These are phyloP conservation scores for Diaporthe destruens DNA, from an alignment of 2,329 filamentous ascomycete species.

Conservation along the genomic window DNA sequence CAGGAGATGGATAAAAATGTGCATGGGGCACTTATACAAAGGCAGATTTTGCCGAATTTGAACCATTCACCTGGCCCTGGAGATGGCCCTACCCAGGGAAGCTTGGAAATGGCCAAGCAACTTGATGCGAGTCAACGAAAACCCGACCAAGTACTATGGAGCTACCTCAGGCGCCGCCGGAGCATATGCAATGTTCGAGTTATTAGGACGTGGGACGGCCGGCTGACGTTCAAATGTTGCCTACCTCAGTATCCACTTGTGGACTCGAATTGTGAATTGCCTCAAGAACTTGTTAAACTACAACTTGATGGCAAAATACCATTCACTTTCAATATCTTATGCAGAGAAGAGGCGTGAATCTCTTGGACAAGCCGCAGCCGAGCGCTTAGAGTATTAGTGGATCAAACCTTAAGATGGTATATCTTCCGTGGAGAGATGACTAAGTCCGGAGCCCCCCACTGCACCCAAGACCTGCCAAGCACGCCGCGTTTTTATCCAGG, in stretches of 20 bases:
- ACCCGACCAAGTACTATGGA: not conserved
- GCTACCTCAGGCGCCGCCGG: too few species aligned
- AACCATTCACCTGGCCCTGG: not conserved
- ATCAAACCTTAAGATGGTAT: not conserved
- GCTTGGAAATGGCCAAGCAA: too few species aligned
- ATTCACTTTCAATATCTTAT: too few species aligned
- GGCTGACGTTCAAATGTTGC: not conserved
- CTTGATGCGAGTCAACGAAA: not conserved
- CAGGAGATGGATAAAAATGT: too few species aligned
- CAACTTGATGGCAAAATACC: too few species aligned
- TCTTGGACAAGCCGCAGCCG: not conserved
- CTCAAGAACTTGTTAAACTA: not conserved
- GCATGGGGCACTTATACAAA: not conserved
- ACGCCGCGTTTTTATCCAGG: constrained; percentile 21
- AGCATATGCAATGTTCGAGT: not conserved
- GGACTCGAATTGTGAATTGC: not conserved
- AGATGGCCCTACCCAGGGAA: too few species aligned
- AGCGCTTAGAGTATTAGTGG: not conserved
- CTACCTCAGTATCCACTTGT: not conserved
- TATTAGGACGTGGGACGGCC: too few species aligned
- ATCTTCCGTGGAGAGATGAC: constrained; percentile 1
- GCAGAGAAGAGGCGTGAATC: not conserved
- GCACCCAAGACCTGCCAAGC: constrained; percentile 17
- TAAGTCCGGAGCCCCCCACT: constrained; percentile 12
- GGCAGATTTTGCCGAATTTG: not conserved